Conservation (phyloP, 208 protist genomes). For the Leishmania turanica region DNA sequence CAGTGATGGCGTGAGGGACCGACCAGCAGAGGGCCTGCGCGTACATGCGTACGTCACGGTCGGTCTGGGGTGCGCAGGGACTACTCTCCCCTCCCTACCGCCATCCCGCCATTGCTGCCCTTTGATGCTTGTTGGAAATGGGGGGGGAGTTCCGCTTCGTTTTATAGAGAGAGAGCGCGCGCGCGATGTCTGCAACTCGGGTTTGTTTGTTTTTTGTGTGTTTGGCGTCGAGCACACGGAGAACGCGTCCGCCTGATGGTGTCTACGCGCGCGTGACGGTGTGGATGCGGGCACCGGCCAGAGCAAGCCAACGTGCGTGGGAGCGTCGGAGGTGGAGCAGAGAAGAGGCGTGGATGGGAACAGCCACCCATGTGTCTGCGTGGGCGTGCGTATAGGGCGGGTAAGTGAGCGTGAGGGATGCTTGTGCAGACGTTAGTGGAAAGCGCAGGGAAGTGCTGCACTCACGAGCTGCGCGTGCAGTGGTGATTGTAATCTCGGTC, state of each 20-base stretch:
- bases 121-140: too few species aligned
- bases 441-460: not conserved
- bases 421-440: not conserved
- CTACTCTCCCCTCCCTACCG: not conserved
- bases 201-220: too few species aligned
- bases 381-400: not conserved
- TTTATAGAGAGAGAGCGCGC: too few species aligned
- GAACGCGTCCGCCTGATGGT: not conserved
- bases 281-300: not conserved
- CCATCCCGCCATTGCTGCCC: not conserved
- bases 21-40: not conserved
- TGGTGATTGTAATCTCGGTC: not conserved
- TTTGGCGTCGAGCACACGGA: not conserved
- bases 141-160: too few species aligned
- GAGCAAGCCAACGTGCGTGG: not conserved
- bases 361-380: not conserved
- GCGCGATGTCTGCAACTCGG: too few species aligned
- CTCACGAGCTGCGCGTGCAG: not conserved
- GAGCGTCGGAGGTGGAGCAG: not conserved
- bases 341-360: not conserved
- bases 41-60: not conserved
- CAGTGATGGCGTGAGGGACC: not conserved
- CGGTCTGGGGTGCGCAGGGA: not conserved
- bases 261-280: not conserved
- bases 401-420: not conserved